Base-by-base conservation (phyloP, 2,329 filamentous ascomycete species). In the Torrubiellomyces zombiae region DNA sequence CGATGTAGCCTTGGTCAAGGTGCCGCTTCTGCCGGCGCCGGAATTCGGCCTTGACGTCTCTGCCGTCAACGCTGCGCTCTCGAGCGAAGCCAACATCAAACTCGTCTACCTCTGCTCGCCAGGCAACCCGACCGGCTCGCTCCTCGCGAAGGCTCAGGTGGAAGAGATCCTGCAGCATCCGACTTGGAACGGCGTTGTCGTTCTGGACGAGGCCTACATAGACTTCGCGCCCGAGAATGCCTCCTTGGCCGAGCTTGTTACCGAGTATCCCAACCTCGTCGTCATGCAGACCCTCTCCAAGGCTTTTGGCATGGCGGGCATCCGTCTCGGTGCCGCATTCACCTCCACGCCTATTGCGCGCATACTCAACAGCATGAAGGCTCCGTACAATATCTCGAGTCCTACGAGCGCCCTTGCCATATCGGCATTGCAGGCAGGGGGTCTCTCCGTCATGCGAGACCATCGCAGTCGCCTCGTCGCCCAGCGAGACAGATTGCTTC, bases 201-300 rank as follows among this genome's bases (percentile, higher is more conserved):
- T 94, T 4, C 60, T 95, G 14, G 89, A 98, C 49, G 89, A 98
- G 55, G 89, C 89, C 11, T 98, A 98, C 53, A 48, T 98, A 40
- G 89, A 98, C 54, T 98, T 95, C 44, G 76, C 85, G 6, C 71
- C 73, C 5, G 72, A 52, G 10, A 73, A 68, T 14, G 64, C 79
- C 20, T 91, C 79, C 36, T 64, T 95, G 14, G 86, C 89, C 14
- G 80, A 92, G 51, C 92, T 81, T 76, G 85, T 92, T 1, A 62
- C 67, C 18, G 83, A 93, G 43, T 91, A 80, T 70, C 85, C 86
- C 25, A 98, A 98, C 50, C 62, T 98, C 14, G 83, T 94, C 11
- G 85, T 98, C 29, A 82, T 95, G 80, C 89, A 98, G 60, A 98
- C 89, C 1, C 64, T 95, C n/a, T 92, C 80, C 42, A 98, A 98